Percentiles rank a stretch among this genome's conserved stretches.
Evolutionary conservation across 2,329 filamentous ascomycete species (phyloP).

Genomic region (Diaporthe sp.): DNA sequence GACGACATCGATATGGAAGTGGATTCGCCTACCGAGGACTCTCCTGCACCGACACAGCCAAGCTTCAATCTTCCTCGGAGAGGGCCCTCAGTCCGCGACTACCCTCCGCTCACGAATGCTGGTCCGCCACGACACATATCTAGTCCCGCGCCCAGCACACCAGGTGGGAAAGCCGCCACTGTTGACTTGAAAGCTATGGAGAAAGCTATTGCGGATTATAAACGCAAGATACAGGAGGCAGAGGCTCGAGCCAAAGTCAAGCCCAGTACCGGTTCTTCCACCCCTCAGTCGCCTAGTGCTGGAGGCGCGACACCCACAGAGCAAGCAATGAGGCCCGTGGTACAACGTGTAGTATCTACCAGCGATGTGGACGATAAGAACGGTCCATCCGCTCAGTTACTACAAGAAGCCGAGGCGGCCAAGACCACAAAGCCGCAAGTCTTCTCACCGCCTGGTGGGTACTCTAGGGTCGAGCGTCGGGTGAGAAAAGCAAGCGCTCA

Average conservation of each 20-base stretch:
- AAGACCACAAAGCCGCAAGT: constrained; percentile 47
- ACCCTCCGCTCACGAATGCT: constrained; percentile 59
- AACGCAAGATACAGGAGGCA: constrained; percentile 69
- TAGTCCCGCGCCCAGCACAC: constrained; percentile 53
- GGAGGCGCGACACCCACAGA: constrained; percentile 49
- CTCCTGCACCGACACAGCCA: constrained; percentile 51
- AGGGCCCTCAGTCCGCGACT: constrained; percentile 58
- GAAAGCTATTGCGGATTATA: constrained; percentile 73
- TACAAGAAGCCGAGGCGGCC: constrained; percentile 45
- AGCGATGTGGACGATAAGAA: constrained; percentile 44
- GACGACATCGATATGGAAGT: constrained; percentile 78
- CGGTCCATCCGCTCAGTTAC: constrained; percentile 45
- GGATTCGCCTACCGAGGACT: constrained; percentile 65
- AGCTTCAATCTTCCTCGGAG: constrained; percentile 51
- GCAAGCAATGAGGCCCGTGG: constrained; percentile 40
- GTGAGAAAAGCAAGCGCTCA: constrained; percentile 56
- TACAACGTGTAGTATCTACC: constrained; percentile 43
- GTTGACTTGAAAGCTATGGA: constrained; percentile 56
- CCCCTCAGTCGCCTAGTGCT: constrained; percentile 49
- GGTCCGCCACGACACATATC: constrained; percentile 55
- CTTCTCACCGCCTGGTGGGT: not conserved
- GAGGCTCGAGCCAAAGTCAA: constrained; percentile 65
- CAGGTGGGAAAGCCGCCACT: constrained; percentile 33
- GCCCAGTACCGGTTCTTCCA: constrained; percentile 51
- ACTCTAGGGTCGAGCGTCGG: constrained; percentile 45